Evolutionary conservation across 495 filamentous ascomycete genomes (phyloP).

Genomic region (Xylaria longipes): DNA sequence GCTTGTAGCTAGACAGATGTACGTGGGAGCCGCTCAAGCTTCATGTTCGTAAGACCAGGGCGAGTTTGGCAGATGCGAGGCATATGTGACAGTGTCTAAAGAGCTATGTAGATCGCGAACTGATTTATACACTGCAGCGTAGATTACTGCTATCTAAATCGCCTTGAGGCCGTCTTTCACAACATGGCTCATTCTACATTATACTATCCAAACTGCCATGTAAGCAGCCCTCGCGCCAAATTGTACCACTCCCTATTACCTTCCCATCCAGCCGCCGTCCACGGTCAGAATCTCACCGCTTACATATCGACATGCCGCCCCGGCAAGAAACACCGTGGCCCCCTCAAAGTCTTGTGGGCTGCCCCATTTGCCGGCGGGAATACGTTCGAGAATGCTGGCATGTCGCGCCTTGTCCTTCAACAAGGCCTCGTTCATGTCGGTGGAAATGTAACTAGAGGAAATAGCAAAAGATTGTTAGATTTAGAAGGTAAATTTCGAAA

Average conservation of each 20-base stretch:
- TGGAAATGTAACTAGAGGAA: neutral
- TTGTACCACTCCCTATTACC: slow-evolving; percentile 33
- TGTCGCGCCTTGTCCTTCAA: slow-evolving; percentile 67
- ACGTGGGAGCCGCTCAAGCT: neutral
- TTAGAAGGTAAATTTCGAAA: neutral
- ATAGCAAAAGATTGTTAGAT: neutral
- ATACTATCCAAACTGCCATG: neutral
- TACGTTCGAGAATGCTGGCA: slow-evolving; percentile 71
- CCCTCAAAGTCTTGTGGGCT: slow-evolving; percentile 79
- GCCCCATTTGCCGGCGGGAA: slow-evolving; percentile 77
- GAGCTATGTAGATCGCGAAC: neutral
- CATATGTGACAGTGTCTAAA: neutral
- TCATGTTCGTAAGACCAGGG: neutral
- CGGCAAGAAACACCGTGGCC: slow-evolving; percentile 70
- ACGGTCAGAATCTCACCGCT: slow-evolving; percentile 73
- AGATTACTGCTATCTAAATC: neutral
- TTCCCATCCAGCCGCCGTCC: slow-evolving; percentile 83
- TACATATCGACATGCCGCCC: slow-evolving; percentile 69
- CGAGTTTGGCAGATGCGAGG: neutral
- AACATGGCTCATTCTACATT: neutral
- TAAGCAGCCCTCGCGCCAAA: neutral
- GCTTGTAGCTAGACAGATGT: neutral
- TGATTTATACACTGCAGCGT: neutral
- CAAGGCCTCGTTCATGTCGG: slow-evolving; percentile 48
- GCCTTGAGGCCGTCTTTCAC: neutral